These are phyloP conservation scores for Lycium barbarum DNA, from an alignment of 257 asterid genomes.

Conservation along the genomic window DNA sequence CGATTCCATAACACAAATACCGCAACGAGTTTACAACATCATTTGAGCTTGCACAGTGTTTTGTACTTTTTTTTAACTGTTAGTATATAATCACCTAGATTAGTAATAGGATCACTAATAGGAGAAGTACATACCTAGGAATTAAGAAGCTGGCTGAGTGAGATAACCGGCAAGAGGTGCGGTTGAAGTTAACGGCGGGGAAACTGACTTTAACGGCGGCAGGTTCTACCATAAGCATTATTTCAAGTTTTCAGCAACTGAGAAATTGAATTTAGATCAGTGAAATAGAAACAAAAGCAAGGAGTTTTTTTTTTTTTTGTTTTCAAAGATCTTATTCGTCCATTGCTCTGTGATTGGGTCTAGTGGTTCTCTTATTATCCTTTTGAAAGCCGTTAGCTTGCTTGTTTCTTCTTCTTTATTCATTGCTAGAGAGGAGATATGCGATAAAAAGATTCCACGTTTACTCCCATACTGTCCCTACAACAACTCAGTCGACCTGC, in stretches of 20 bases:
- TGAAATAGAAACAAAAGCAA: constrained; percentile 7
- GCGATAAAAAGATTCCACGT: constrained; percentile 22
- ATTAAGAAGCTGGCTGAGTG: constrained; percentile 53
- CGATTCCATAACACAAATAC: background rate
- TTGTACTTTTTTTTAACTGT: background rate
- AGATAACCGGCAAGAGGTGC: constrained; percentile 48
- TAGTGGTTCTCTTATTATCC: constrained; percentile 43
- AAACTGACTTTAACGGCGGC: constrained; percentile 60
- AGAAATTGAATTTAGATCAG: constrained; percentile 15
- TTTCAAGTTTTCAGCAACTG: constrained; percentile 25
- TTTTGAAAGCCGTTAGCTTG: constrained; percentile 12
- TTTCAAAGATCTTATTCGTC: constrained; percentile 19
- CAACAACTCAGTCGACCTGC: background rate
- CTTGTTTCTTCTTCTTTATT: constrained; percentile 26
- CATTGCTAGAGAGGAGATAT: background rate
- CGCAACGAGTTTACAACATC: constrained; percentile 10
- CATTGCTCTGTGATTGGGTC: constrained; percentile 36
- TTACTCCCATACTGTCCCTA: constrained; percentile 20
- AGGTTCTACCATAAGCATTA: constrained; percentile 74
- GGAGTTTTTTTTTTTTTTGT: too few relatives aligned
- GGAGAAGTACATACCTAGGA: constrained; percentile 49
- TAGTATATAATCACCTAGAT: constrained; percentile 5
- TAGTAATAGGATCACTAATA: background rate
- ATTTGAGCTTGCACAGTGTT: constrained; percentile 29
- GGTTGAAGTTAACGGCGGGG: constrained; percentile 51